A percentile compares a stretch with the other conserved stretches of the same genome.
Evolutionary conservation across 108 stramenopile species (phyloP).

Genomic region (Chaetoceros muelleri): DNA sequence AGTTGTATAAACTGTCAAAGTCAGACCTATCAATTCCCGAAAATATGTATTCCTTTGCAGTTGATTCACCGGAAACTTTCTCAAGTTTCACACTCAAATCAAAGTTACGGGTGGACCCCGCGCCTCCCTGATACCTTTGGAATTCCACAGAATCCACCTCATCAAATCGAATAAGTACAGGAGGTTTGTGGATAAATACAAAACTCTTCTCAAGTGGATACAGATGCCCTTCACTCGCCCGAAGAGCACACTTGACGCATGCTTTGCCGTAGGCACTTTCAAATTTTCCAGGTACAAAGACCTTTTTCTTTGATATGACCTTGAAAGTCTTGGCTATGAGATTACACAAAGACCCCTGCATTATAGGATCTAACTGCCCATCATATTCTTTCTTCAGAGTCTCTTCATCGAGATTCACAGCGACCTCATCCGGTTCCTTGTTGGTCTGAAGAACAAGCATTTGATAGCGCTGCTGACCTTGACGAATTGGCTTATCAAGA

Average conservation of each 20-base stretch:
- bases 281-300: conserved; percentile 92
- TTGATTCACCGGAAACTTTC: conserved; percentile 32
- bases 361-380: conserved; percentile 74
- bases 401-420: conserved; percentile 86
- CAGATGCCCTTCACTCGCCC: conserved; percentile 93
- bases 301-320: conserved; percentile 92
- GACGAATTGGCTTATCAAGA: conserved; percentile 93
- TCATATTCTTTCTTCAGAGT: conserved; percentile 88
- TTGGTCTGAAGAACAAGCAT: conserved; percentile 92
- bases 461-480: conserved; percentile 97
- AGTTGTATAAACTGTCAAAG: conserved; percentile 77
- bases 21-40: conserved; percentile 84
- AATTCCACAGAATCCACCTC: conserved; percentile 96
- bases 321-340: conserved; percentile 98
- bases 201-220: conserved; percentile 98
- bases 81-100: conserved; percentile 78
- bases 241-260: conserved; percentile 79
- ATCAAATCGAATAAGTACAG: conserved; percentile 92
- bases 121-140: conserved; percentile 88
- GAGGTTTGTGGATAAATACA: conserved; percentile 99
- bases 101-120: conserved; percentile 88
- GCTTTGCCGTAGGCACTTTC: conserved; percentile 78
- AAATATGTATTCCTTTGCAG: conserved; percentile 76
- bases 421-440: conserved; percentile 71
- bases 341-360: conserved; percentile 89